Evolutionary conservation across 495 filamentous ascomycete species (phyloP).

Genomic region (Penicillium coffeae): DNA sequence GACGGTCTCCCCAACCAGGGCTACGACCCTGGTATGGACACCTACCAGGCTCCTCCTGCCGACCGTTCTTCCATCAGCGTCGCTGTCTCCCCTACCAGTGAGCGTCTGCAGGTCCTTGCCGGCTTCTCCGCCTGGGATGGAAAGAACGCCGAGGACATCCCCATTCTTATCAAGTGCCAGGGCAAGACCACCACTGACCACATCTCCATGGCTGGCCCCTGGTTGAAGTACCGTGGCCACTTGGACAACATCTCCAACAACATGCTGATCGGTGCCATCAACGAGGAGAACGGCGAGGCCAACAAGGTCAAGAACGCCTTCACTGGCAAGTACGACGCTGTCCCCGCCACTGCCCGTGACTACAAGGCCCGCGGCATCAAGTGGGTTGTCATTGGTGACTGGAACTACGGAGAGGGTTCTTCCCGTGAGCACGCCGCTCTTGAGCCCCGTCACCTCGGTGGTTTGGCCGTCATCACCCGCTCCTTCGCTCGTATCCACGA

Average conservation of each 20-base stretch:
- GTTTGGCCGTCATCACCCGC: constrained; percentile 93
- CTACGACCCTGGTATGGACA: constrained; percentile 91
- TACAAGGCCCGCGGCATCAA: constrained; percentile 95
- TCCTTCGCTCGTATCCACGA: constrained; percentile 99
- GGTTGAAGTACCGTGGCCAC: constrained; percentile 99
- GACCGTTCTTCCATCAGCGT: constrained; percentile 71
- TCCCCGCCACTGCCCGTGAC: constrained; percentile 92
- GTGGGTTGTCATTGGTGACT: constrained; percentile 99
- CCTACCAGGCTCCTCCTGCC: constrained; percentile 92
- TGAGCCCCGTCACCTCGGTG: constrained; percentile 95
- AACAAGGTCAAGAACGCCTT: constrained; percentile 96
- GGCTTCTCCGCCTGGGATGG: constrained; percentile 90
- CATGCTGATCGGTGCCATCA: constrained; percentile 98
- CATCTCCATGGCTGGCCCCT: constrained; percentile 97
- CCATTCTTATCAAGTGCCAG: constrained; percentile 95
- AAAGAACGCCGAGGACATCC: constrained; percentile 83
- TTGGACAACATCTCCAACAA: constrained; percentile 99
- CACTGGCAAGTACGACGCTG: constrained; percentile 77
- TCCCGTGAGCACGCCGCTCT: constrained; percentile 98
- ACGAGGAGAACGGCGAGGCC: constrained; percentile 90
- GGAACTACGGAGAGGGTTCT: constrained; percentile 98
- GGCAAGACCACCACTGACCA: constrained; percentile 99
- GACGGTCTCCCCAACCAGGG: constrained; percentile 75
- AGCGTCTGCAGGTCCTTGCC: constrained; percentile 88
- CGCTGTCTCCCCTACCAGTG: constrained; percentile 80